Base-by-base conservation (phyloP, 1,139 yeast genomes). In the Nematodospora anomalae region DNA sequence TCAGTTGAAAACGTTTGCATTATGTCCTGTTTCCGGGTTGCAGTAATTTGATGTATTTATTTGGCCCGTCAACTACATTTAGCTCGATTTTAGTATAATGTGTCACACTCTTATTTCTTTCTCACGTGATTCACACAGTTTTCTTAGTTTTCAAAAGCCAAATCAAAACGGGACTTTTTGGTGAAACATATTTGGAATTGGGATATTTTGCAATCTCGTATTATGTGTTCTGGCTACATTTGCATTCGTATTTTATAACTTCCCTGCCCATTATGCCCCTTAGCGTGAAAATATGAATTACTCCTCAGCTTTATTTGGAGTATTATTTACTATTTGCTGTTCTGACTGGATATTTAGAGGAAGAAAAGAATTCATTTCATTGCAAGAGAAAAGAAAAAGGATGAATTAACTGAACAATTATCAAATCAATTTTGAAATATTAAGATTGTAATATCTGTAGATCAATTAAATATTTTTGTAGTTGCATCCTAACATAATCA, bases 261-360 rank as follows among this genome's bases (percentile, higher is more conserved):
- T 72, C 47, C 77, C 77, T 1, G n/a, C 49, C 64, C 7, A 62
- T 57, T n/a, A 61, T 68, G 63, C 78, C 78, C 1, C 77, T 62
- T 3, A 50, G 63, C 9, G 66, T 18, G 65, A 63, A 4, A 63
- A 63, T 41, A 71, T 71, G 78, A 72, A 72, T 47, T 72, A 72
- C 44, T 71, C 70, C 2, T 54, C 61, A 27, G 75, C 58, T 6
- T 76, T 70, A 4, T 53, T 68, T 38, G 73, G 55, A 1, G 66
- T 60, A 6, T 65, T 55, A 36, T 54, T 52, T 4, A 30, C 50
- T 10, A 67, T 64, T 44, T 54, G 64, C 42, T 48, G 63, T 1
- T 41, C 58, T 15, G 68, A 69, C 47, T 69, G 74, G 74, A 47
- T 53, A 24, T 51, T 57, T 16, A 56, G 70, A 47, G 79, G 74